Base-by-base conservation (phyloP, 768 basidiomycete species). In the Phaffia australis region DNA sequence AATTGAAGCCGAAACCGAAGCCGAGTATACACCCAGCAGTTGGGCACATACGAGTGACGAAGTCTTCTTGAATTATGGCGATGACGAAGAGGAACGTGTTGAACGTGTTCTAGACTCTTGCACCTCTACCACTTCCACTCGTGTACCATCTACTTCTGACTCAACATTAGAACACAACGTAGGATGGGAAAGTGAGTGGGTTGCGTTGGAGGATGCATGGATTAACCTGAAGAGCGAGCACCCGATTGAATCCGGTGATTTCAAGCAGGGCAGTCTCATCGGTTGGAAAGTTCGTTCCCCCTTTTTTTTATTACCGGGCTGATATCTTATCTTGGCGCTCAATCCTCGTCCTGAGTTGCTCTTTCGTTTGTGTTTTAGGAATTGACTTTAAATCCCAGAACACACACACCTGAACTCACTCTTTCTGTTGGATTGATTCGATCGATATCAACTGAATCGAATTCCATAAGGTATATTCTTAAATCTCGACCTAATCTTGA, bases 271-370 rank as follows among this genome's bases (percentile, higher is more conserved):
- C 46, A 32, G 51, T 63, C 21, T 42, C 30, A 30, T 48, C 51
- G 47, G 50, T 55, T 23, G 62, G 62, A 55, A 48, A 54, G 62
- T 48, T 54, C 46, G 62, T 63, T 56, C 42, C 23, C 29, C 27
- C 35, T 32, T 46, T 1, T 19, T 1, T 21, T n/a, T 29, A 18
- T 54, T 32, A 3, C n/a, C 21, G 46, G 0, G 19, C 3, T 54
- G 27, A 5, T 30, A 30, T 27, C 18, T 8, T 23, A 29, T n/a
- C 47, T 62, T 18, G 46, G n/a, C 50, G 5, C 21, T 11, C 35
- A 21, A 7, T 27, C 49, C 18, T 62, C 50, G 3, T 35, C 14
- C 11, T 42, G 6, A 42, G 35, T 42, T 42, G 11, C 11, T 42
- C 11, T 11, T 42, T 11, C 11, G 11, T 42, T 11, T 42, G 11